These are phyloP conservation scores for Microdochium paspali DNA, from an alignment of 2,329 filamentous ascomycete species.

Conservation along the genomic window DNA sequence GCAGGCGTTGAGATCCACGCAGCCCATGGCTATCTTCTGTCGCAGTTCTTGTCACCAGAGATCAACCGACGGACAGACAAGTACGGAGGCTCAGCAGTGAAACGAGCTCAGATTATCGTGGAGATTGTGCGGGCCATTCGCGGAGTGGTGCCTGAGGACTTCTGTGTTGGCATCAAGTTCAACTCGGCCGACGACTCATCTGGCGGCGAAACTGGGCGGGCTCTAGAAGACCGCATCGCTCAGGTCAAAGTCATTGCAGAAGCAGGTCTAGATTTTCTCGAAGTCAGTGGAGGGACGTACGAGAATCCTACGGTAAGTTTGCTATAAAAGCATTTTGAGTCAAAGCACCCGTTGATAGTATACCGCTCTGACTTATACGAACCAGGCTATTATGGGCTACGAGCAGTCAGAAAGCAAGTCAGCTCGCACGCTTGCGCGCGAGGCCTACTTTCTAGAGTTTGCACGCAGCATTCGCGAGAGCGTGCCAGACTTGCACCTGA, in stretches of 20 bases:
- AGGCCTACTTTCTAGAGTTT: conserved; percentile 61
- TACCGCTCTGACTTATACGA: too few species aligned
- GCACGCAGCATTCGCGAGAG: conserved; percentile 35
- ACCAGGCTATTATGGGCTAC: background rate
- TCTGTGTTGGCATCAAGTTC: conserved; percentile 43
- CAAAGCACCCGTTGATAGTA: too few species aligned
- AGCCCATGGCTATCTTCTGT: conserved; percentile 46
- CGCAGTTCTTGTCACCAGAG: conserved; percentile 40
- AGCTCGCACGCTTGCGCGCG: conserved; percentile 40
- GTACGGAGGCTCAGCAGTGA: conserved; percentile 41
- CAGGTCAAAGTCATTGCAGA: conserved; percentile 34
- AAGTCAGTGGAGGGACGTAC: conserved; percentile 53
- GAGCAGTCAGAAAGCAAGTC: conserved; percentile 1
- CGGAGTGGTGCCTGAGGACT: conserved; percentile 25
- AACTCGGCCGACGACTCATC: conserved; percentile 42
- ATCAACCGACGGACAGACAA: conserved; percentile 41
- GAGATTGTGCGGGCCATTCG: conserved; percentile 36
- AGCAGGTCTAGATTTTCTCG: conserved; percentile 53
- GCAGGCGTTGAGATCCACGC: conserved; percentile 33
- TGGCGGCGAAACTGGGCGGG: conserved; percentile 21
- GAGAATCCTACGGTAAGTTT: conserved; percentile 37
- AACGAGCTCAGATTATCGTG: conserved; percentile 36
- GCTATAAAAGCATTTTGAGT: background rate
- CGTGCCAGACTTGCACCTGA: conserved; percentile 28
- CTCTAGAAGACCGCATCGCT: conserved; percentile 32